Evolutionary conservation across 371 early-diverging fungal species (phyloP).

Genomic region (Syncephalastrum racemosum): DNA sequence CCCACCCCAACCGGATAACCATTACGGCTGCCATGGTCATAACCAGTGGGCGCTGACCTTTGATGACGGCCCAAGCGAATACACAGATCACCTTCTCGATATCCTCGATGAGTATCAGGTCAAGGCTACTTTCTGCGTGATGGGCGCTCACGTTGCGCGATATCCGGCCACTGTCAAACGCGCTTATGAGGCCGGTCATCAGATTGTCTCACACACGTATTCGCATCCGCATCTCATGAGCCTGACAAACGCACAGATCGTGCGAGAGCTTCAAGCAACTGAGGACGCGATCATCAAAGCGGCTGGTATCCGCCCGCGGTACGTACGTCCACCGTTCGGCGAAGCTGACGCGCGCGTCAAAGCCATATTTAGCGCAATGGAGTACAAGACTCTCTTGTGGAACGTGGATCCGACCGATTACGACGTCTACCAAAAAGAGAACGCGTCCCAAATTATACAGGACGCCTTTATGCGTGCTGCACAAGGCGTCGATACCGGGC

Average conservation of each 20-base stretch:
- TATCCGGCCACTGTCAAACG: slow-evolving; percentile 35
- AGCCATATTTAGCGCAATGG: slow-evolving; percentile 39
- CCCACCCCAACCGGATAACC: slow-evolving; percentile 23
- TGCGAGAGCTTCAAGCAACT: slow-evolving; percentile 36
- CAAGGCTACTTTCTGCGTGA: slow-evolving; percentile 71
- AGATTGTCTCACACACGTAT: slow-evolving; percentile 56
- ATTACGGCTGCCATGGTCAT: slow-evolving; percentile 37
- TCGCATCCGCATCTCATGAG: slow-evolving; percentile 45
- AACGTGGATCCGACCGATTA: slow-evolving; percentile 53
- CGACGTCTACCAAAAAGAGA: slow-evolving; percentile 22
- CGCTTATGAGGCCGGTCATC: slow-evolving; percentile 48
- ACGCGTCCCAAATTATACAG: slow-evolving; percentile 23
- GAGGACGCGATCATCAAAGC: slow-evolving; percentile 47
- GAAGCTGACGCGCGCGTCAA: slow-evolving; percentile 53
- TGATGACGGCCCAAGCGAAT: slow-evolving; percentile 65
- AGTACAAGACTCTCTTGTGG: slow-evolving; percentile 51
- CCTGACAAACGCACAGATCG: slow-evolving; percentile 29
- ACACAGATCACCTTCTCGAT: slow-evolving; percentile 50
- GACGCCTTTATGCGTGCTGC: slow-evolving; percentile 18
- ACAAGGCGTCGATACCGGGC: slow-evolving; percentile 16
- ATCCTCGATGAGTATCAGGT: slow-evolving; percentile 36
- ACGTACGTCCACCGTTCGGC: slow-evolving; percentile 63
- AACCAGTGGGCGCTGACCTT: slow-evolving; percentile 31
- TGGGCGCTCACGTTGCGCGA: slow-evolving; percentile 45
- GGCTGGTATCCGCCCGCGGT: slow-evolving; percentile 52